Base-by-base conservation (phyloP, 495 filamentous ascomycete genomes). In the Umbilicaria muhlenbergii region DNA sequence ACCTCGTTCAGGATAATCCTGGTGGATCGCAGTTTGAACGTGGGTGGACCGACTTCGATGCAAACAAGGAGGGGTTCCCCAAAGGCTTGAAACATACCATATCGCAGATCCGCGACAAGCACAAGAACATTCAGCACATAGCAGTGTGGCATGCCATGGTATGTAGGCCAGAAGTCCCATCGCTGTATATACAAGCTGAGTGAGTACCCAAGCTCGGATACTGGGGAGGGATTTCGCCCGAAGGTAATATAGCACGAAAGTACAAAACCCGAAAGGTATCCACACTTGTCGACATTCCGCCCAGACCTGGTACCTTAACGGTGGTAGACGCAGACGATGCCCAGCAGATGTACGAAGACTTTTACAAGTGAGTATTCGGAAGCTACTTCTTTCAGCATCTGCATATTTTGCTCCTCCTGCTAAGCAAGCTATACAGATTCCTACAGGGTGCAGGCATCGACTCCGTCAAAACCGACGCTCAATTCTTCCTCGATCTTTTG, bases 121-220 rank as follows among this genome's bases (percentile, higher is more conserved):
- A 86, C 54, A 76, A 75, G 13, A 77, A 76, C 45, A 83, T 98
- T 38, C 67, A 80, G 48, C 80, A 94, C 52, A 71, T 98, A 31
- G 85, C 82, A 13, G 88, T 98, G 11, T 98, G 91, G 91, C 91
- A 98, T 65, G 83, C 91, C 3, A 66, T 95, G n/a, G 54, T 69
- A 38, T 41, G 58, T 44, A 7, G 3, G 14, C 5, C 35, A 10
- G 4, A 15, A 5, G 35, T 12, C 6, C 2, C 36, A 13, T 39
- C 24, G 24, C 24, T 10, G 17, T 18, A 12, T 12, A 3, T 15
- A 24, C 28, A 33, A 36, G 33, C 28, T 45, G 24, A 28, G 5
- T 28, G 24, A 28, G 24, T 7, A 17, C 24, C 10, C 40, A 41
- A 56, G 55, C 58, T 93, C 13, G 88, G 91, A 8, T 96, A 96